phyloP scores from a whole-genome alignment of 805 yeast species.

The Saccharomycopsis fibuligera region DNA sequence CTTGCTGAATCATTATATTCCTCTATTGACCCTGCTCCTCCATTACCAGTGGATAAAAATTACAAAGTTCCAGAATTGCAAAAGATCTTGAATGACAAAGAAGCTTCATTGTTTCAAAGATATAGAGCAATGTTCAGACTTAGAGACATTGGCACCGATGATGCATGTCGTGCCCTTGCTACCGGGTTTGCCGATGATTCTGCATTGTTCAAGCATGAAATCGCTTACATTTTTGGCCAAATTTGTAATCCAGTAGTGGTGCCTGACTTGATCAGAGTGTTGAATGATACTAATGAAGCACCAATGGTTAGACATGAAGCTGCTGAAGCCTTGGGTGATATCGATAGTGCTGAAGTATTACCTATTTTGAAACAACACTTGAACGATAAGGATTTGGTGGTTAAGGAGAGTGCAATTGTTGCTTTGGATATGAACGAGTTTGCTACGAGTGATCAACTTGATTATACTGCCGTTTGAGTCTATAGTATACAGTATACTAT shows the following conservation, averaged over 20 bases:
- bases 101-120: slow-evolving; percentile 78
- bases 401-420: slow-evolving; percentile 93
- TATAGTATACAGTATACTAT: too few species aligned
- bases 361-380: slow-evolving; percentile 79
- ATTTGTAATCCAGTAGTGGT: slow-evolving; percentile 89
- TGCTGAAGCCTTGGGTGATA: slow-evolving; percentile 96
- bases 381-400: slow-evolving; percentile 80
- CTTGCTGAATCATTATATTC: slow-evolving; percentile 73
- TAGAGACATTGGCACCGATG: slow-evolving; percentile 89
- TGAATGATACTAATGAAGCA: slow-evolving; percentile 73
- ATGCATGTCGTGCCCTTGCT: slow-evolving; percentile 88
- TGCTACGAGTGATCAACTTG: slow-evolving; percentile 15
- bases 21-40: slow-evolving; percentile 98
- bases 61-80: slow-evolving; percentile 63
- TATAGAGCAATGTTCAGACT: slow-evolving; percentile 98
- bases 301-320: slow-evolving; percentile 99
- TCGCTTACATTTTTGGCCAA: slow-evolving; percentile 98
- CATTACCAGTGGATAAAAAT: slow-evolving; percentile 61
- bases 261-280: slow-evolving; percentile 76
- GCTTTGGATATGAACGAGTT: slow-evolving; percentile 95
- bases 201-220: slow-evolving; percentile 94
- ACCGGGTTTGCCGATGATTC: slow-evolving; percentile 84
- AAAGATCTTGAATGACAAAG: slow-evolving; percentile 66
- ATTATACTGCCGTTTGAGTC: slow-evolving; percentile 10
- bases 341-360: slow-evolving; percentile 91